Evolutionary conservation across 352 stramenopile genomes (phyloP), one percentile per base, ranked within the genome.

Genomic region (Phytophthora agathidicida): DNA sequence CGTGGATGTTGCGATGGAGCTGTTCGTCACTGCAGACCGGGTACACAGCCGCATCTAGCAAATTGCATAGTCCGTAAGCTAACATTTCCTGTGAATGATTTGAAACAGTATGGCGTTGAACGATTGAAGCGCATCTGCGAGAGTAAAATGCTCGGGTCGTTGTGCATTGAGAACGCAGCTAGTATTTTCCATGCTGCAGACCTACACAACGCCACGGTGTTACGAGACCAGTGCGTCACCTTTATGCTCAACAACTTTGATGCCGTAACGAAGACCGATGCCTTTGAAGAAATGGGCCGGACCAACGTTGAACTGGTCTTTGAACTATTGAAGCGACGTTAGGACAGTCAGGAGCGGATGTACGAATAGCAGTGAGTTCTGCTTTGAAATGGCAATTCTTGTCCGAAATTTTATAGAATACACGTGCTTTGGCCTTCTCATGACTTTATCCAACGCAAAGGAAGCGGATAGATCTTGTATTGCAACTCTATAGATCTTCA

Each of bases 191-290:
- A 98, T 77, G 93, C 96, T 5, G 96, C 96, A 1, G 96, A 99
- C 63, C 68, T 98, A 44, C 94, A 99, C 74, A 98, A 97, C 20
- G 96, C 96, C 1, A 76, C 74, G 16, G 84, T 96, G 17, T 77
- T 99, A 26, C 88, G 96, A 57, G 82, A 96, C 55, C 98, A 98
- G 65, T 97, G 94, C 56, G 89, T 99, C 52, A 90, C 93, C 27
- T 99, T 98, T 70, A 98, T 99, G 66, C 72, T 99, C 26, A 88
- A 94, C 39, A 97, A 99, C 81, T 99, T 99, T 72, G 96, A 99
- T 77, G 83, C 83, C 14, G 91, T 99, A 14, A 98, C 93, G 16
- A 98, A 99, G 77, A 99, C 94, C 9, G 58, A 81, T 23, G 76
- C 89, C n/a, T 99, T 99, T 78, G 96, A 99, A 81, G 96, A 99